Percentiles rank a stretch among this genome's conserved stretches.
Evolutionary conservation across 305 asterid species (phyloP).

Genomic region (Solanum chacoense): DNA sequence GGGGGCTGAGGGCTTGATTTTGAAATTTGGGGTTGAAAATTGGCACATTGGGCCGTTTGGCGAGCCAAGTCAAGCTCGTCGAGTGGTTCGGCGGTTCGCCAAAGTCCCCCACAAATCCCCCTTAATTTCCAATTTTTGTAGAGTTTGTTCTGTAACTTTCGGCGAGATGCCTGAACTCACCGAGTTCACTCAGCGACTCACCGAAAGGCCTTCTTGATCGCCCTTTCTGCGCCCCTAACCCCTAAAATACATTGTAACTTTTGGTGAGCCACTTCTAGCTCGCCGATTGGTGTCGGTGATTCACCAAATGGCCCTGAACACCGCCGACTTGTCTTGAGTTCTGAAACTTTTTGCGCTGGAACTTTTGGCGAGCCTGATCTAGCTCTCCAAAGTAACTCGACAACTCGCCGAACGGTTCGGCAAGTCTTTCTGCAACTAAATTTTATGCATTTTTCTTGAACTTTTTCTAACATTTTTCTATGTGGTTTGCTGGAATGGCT

Average conservation of each 20-base stretch:
- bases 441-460: neutral
- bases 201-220: neutral
- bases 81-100: neutral
- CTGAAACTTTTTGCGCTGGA: neutral
- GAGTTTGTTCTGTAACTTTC: neutral
- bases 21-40: too few species aligned
- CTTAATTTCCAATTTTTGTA: neutral
- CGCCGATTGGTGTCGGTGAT: neutral
- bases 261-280: neutral
- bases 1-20: too few species aligned
- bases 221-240: neutral
- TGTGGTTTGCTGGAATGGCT: neutral
- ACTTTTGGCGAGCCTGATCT: neutral
- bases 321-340: neutral
- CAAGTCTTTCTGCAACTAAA: neutral
- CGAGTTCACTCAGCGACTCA: neutral
- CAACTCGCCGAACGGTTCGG: neutral
- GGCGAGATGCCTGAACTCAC: neutral
- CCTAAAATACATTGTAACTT: neutral
- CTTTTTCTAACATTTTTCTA: too few species aligned
- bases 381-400: neutral
- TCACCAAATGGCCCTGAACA: neutral
- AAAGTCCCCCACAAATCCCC: neutral
- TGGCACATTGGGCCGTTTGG: too few species aligned
- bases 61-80: too few species aligned